Evolutionary conservation across 2,329 filamentous ascomycete genomes (phyloP), one percentile per base, ranked within the genome.

Genomic region (Diaporthe caulivora): DNA sequence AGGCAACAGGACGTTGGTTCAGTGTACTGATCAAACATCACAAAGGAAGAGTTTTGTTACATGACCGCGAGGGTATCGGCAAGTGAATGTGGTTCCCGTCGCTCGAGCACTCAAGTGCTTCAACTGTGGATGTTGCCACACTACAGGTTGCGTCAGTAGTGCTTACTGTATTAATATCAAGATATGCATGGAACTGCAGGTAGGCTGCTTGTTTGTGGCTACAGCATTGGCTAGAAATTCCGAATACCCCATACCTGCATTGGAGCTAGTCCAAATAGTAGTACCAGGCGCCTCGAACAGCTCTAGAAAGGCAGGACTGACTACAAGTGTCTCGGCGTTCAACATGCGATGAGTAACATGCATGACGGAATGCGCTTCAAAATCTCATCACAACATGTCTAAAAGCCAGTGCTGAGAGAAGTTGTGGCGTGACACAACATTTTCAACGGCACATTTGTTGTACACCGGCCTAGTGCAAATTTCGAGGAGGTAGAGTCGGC

Each of bases 191-290:
- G 51, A 24, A 40, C 6, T 8, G 37, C 37, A 40, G 37, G 37
- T 13, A 65, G 21, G 11, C n/a, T 65, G 8, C 44, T 37, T 17
- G 40, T 51, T 2, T 49, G 17, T 47, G 15, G 42, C 42, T 31
- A 49, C 3, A 34, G 60, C n/a, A 65, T 65, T 65, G 60, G 60
- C 60, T 37, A 29, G 26, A 37, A 13, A 37, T 51, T 6, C 42
- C 44, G 42, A 24, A 24, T 24, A 4, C 10, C 44, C 26, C 42
- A 17, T 37, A 37, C 21, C 18, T 65, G 44, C 60, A 65, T 37
- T 62, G 3, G 37, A 65, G 60, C 60, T 65, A 65, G 60, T 51
- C 60, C 13, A 24, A 51, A 65, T 65, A 6, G 18, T 37, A 37
- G 8, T 6, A 6, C 0, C n/a, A 65, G 60, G 60, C 29, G 42